Evolutionary conservation across 78 protist species (phyloP), one percentile per base, ranked within the genome.

Genomic region (Dictyostelium capitatum): DNA sequence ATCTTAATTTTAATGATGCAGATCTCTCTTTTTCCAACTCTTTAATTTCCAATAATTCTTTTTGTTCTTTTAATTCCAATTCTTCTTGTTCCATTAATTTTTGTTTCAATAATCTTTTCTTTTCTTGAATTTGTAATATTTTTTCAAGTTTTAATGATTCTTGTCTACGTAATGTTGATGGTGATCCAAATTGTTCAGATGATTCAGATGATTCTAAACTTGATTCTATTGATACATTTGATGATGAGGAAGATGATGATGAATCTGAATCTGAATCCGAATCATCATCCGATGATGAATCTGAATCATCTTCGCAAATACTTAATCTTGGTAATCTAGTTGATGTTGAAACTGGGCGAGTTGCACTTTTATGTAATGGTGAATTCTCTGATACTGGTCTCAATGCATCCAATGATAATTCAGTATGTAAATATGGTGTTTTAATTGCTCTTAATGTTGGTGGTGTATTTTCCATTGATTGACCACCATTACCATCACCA

Each of bases 301-400:
- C 57, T 6, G 37, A 48, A 9, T 51, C 46, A 20, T 82, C 90
- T 12, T 82, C 72, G 3, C 41, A 43, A 32, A 82, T 32, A 23
- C 59, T 25, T 69, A 82, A 56, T 32, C 83, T 25, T 48, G 92
- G 92, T 12, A 85, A 57, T 30, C 41, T 57, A 25, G 1, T 1
- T 32, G 20, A 14, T 0, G 48, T 30, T 23, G 51, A 54, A 28
- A 77, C 4, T 50, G 64, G 91, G 15, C 74, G 56, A 25, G 37
- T 59, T 32, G 37, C 4, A 43, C 64, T 62, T 6, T 46, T 19
- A 43, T 41, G 82, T 43, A 85, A 46, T 46, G 92, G 92, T 20
- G 92, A 85, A 32, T 85, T 75, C 50, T 85, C 92, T 43, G 51
- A 46, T 6, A 72, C 56, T 20, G 80, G 92, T 28, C 17, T n/a